Evolutionary conservation across 495 filamentous ascomycete genomes (phyloP).

Genomic region (Staphylotrichum longicolle): DNA sequence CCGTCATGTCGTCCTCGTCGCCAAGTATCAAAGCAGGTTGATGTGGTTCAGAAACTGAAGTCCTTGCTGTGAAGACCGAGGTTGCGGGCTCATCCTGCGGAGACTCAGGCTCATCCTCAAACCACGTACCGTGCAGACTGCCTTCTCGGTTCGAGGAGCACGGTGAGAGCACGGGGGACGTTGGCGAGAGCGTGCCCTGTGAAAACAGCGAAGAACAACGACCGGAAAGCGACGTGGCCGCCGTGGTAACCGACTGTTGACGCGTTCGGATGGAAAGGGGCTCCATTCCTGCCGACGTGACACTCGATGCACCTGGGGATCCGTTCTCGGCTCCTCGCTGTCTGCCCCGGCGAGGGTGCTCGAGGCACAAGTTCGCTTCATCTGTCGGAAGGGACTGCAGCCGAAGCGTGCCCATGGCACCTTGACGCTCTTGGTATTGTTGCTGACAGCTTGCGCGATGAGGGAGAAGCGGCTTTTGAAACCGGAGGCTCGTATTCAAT

Average conservation of each 20-base stretch:
- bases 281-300: conserved; percentile 30
- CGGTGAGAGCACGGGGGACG: conserved; percentile 16
- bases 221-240: conserved; percentile 37
- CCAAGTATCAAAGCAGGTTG: conserved; percentile 1
- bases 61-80: conserved; percentile 9
- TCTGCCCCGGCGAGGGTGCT: conserved; percentile 10
- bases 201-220: conserved; percentile 33
- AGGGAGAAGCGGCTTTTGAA: conserved; percentile 16
- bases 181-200: conserved; percentile 21
- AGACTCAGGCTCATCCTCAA: conserved; percentile 33
- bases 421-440: background rate
- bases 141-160: conserved; percentile 11
- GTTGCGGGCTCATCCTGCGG: background rate
- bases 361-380: background rate
- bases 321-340: conserved; percentile 6
- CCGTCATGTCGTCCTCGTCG: conserved; percentile 1
- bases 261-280: conserved; percentile 31
- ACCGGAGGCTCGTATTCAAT: conserved; percentile 24
- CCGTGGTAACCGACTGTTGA: conserved; percentile 38
- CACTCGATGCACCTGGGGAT: conserved; percentile 28
- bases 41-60: conserved; percentile 10
- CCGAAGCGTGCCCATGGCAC: background rate
- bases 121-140: conserved; percentile 34
- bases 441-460: conserved; percentile 11
- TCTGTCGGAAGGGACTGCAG: conserved; percentile 2